A percentile compares a stretch with the other conserved stretches of the same genome.
These are phyloP conservation scores for Calonectria henricotiae DNA, from an alignment of 2,329 filamentous ascomycete genomes.

Conservation along the genomic window DNA sequence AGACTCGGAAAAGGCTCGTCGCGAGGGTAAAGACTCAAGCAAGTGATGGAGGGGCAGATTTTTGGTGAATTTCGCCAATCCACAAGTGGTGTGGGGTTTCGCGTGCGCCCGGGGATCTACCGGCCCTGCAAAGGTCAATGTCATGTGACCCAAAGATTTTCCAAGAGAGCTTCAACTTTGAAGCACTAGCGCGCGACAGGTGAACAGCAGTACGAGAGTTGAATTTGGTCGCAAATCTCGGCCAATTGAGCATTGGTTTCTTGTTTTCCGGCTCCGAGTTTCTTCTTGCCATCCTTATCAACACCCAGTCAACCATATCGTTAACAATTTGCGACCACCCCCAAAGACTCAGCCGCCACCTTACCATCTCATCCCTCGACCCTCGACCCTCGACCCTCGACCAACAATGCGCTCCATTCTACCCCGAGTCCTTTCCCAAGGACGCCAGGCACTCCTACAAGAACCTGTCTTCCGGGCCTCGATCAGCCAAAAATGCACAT, in stretches of 20 bases:
- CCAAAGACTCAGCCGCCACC: neutral
- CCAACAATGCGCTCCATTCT: conserved; percentile 53
- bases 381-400: conserved; percentile 25
- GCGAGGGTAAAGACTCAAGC: conserved; percentile 47
- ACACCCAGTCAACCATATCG: neutral
- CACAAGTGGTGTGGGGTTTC: conserved; percentile 59
- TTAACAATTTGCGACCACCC: neutral
- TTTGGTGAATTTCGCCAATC: conserved; percentile 62
- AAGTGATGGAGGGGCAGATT: conserved; percentile 62
- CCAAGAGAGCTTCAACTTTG: conserved; percentile 45
- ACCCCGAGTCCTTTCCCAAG: conserved; percentile 47
- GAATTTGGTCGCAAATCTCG: conserved; percentile 11
- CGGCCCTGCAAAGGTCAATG: conserved; percentile 48
- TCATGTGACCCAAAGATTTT: conserved; percentile 62
- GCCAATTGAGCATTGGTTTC: conserved; percentile 37
- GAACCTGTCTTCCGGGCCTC: conserved; percentile 28
- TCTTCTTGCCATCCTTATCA: neutral
- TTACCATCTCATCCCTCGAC: neutral
- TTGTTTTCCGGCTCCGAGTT: neutral
- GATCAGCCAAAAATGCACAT: conserved; percentile 37
- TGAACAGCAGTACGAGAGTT: conserved; percentile 33
- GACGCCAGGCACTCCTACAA: conserved; percentile 43
- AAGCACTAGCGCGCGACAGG: conserved; percentile 41
- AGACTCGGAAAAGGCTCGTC: conserved; percentile 52
- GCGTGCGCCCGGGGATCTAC: conserved; percentile 56